Percentiles rank a stretch among this genome's conserved stretches.
Conservation (phyloP, 2,329 filamentous ascomycete species). For the Penicillium janthinellum region DNA sequence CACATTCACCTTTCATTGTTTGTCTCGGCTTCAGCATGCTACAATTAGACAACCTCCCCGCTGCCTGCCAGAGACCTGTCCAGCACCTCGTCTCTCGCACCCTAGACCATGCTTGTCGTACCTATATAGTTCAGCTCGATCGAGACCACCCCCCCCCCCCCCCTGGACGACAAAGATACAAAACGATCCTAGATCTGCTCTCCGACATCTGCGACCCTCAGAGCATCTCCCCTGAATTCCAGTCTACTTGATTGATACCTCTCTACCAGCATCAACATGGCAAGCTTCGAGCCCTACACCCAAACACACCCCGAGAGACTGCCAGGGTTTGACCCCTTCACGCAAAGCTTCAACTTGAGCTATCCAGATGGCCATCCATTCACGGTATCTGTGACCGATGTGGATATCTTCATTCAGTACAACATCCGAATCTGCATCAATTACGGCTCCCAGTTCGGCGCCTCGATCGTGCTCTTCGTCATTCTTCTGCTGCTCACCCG, state of each 20-base stretch:
- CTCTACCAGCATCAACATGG: constrained; percentile 7
- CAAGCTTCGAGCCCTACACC: constrained; percentile 36
- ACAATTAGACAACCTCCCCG: constrained; percentile 1
- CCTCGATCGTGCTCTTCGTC: constrained; percentile 65
- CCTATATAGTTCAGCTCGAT: neutral
- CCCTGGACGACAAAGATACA: neutral
- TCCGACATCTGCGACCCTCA: neutral
- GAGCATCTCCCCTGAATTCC: neutral
- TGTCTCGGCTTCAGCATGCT: constrained; percentile 30
- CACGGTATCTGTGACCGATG: constrained; percentile 41
- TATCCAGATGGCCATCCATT: constrained; percentile 48
- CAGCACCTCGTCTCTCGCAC: neutral
- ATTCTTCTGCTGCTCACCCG: constrained; percentile 69
- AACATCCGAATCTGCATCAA: constrained; percentile 59
- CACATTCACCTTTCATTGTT: constrained; percentile 28
- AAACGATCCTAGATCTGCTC: neutral
- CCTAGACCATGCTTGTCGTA: constrained; percentile 2
- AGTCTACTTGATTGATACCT: neutral
- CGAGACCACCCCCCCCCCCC: neutral
- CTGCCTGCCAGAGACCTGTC: neutral
- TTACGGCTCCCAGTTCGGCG: constrained; percentile 71
- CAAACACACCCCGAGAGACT: constrained; percentile 11
- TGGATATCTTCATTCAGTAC: constrained; percentile 53
- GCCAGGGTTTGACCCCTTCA: constrained; percentile 46
- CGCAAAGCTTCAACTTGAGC: constrained; percentile 54